Evolutionary conservation across 305 asterid species (phyloP).

Genomic region (Plantago coronopus): DNA sequence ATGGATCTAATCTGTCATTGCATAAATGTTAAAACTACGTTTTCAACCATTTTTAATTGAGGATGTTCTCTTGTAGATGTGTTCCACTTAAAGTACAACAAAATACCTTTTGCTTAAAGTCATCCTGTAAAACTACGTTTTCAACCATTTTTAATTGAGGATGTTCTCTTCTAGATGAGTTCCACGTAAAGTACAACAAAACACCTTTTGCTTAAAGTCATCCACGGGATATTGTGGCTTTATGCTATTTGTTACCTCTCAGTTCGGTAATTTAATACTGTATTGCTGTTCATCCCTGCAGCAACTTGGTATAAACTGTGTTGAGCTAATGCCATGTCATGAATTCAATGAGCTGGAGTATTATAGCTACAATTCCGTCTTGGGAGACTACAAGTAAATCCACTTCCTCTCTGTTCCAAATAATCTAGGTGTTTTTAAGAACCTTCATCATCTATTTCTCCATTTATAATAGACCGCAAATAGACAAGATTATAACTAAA

Average conservation of each 20-base stretch:
- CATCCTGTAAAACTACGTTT: too few species aligned
- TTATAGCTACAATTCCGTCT: slow-evolving; percentile 79
- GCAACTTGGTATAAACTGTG: slow-evolving; percentile 97
- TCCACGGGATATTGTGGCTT: background rate
- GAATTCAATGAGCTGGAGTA: slow-evolving; percentile 96
- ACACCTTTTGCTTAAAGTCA: background rate
- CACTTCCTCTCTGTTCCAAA: slow-evolving; percentile 15
- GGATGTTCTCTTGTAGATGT: background rate
- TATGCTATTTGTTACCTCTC: slow-evolving; percentile 16
- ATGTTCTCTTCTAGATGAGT: background rate
- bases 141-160: too few species aligned
- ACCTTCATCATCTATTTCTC: slow-evolving; percentile 10
- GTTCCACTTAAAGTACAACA: background rate
- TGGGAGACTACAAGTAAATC: slow-evolving; percentile 88
- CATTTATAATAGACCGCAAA: too few species aligned
- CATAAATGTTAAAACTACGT: too few species aligned
- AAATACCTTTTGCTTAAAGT: background rate
- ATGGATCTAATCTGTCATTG: too few species aligned
- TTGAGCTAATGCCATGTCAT: slow-evolving; percentile 99
- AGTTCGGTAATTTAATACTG: slow-evolving; percentile 7
- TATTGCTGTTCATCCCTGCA: slow-evolving; percentile 34
- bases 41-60: too few species aligned
- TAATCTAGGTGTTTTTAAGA: slow-evolving; percentile 1
- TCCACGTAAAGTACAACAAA: background rate
- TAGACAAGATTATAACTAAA: too few species aligned